Percentiles rank a stretch among this genome's conserved stretches.
phyloP scores from a whole-genome alignment of 495 filamentous ascomycete genomes.

The Aspergillus egyptiacus region DNA sequence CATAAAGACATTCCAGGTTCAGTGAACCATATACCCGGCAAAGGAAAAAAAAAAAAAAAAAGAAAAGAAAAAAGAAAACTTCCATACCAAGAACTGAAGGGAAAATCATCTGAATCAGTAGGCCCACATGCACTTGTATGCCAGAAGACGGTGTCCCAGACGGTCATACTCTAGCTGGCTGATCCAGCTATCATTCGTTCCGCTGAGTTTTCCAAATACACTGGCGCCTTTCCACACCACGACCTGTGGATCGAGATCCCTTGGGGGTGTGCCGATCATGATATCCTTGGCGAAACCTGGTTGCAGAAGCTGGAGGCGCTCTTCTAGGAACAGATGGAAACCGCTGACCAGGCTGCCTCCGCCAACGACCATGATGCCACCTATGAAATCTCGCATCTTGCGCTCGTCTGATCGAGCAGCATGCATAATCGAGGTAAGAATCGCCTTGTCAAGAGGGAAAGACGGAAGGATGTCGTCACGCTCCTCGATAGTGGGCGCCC shows the following conservation, averaged over 20 bases:
- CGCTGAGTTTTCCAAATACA: conserved; percentile 85
- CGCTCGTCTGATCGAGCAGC: conserved; percentile 85
- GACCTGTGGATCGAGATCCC: conserved; percentile 91
- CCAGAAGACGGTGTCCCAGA: conserved; percentile 69
- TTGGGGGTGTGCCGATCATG: conserved; percentile 77
- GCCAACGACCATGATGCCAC: conserved; percentile 92
- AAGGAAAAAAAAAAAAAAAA: no score
- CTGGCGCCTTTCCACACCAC: conserved; percentile 97
- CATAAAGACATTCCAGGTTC: conserved; percentile 2
- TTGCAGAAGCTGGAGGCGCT: conserved; percentile 61
- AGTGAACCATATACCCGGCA: no score
- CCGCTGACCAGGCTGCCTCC: conserved; percentile 76
- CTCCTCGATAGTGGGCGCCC: conserved; percentile 49
- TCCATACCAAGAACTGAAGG: conserved; percentile 9
- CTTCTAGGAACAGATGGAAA: conserved; percentile 73
- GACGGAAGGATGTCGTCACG: conserved; percentile 77
- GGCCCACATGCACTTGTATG: conserved; percentile 85
- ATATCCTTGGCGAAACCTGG: conserved; percentile 75
- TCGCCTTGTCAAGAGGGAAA: conserved; percentile 79
- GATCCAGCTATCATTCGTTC: conserved; percentile 92
- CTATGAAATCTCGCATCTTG: conserved; percentile 84
- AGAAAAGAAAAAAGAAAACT: no score
- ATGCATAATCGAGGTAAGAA: conserved; percentile 79
- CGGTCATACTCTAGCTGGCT: conserved; percentile 81
- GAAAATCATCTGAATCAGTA: conserved; percentile 38